These are phyloP conservation scores for Trametes elegans DNA, from an alignment of 768 basidiomycete species.

Conservation along the genomic window DNA sequence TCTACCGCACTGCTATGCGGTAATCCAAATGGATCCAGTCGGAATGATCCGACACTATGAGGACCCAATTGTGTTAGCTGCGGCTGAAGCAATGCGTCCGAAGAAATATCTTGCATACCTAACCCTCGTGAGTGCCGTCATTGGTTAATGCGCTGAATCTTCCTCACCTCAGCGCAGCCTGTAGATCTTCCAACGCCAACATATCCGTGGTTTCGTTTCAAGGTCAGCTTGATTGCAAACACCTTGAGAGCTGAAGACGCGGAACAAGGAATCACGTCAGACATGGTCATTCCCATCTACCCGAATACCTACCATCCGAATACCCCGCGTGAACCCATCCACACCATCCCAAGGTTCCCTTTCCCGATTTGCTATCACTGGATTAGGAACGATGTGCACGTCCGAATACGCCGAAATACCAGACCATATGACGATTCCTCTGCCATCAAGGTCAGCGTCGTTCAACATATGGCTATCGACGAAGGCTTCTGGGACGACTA, in stretches of 20 bases:
- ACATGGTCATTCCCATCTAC: slow-evolving; percentile 10
- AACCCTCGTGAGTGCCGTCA: not conserved
- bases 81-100: not conserved
- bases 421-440: not conserved
- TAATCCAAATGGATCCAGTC: slow-evolving; percentile 7
- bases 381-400: not conserved
- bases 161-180: not conserved
- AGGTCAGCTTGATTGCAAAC: not conserved
- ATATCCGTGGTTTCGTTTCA: slow-evolving; percentile 1
- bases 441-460: not conserved
- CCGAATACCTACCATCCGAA: not conserved
- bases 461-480: not conserved
- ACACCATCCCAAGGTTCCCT: not conserved
- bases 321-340: not conserved
- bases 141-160: too few relatives aligned
- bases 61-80: not conserved
- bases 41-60: not conserved
- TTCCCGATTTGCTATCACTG: slow-evolving; percentile 9
- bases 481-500: not conserved
- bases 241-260: not conserved
- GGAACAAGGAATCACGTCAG: not conserved
- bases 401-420: not conserved
- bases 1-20: not conserved
- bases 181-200: not conserved
- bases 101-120: not conserved